Evolutionary conservation across 495 filamentous ascomycete genomes (phyloP), one percentile per base, ranked within the genome.

Genomic region (Tetracladium setigerum): DNA sequence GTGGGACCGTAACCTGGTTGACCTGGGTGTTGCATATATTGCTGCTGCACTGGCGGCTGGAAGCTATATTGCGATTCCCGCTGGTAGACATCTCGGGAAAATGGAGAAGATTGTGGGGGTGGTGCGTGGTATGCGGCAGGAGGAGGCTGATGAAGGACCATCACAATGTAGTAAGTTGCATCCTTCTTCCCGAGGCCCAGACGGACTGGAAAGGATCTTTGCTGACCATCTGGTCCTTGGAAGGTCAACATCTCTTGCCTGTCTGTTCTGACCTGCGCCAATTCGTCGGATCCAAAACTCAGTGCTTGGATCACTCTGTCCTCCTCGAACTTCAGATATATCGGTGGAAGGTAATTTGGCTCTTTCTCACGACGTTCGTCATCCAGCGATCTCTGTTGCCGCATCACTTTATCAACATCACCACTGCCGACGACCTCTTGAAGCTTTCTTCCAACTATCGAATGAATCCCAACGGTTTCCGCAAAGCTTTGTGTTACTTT

Each of bases 271-370:
- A 71, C 68, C 35, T 67, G 63, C 9, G 63, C 62, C 14, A 75
- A 50, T 41, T 73, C 70, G 41, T 76, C 73, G 1, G 60, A 45
- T 27, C 54, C 61, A 47, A 77, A 77, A 4, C 67, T 62, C 27
- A 75, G 62, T 4, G 58, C 62, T 41, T 72, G 68, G 49, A 77
- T 72, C 32, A 73, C 66, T 15, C 64, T 57, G 27, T 72, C 70
- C 45, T 70, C 66, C 30, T 73, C 68, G 33, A 68, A 57, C 43
- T 64, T 69, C 33, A 69, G 68, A 35, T 57, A 55, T 38, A 78
- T 77, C 34, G 73, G 76, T 31, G 78, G 76, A 14, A 79, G 60
- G 56, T 78, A 74, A 41, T 71, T 71, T 27, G 75, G 75, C 45
- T 68, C 65, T 30, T 58, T 52, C 44, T 77, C 47, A 16, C 66